These are phyloP conservation scores for Conoideocrella luteorostrata DNA, from an alignment of 2,329 filamentous ascomycete genomes.

Conservation along the genomic window DNA sequence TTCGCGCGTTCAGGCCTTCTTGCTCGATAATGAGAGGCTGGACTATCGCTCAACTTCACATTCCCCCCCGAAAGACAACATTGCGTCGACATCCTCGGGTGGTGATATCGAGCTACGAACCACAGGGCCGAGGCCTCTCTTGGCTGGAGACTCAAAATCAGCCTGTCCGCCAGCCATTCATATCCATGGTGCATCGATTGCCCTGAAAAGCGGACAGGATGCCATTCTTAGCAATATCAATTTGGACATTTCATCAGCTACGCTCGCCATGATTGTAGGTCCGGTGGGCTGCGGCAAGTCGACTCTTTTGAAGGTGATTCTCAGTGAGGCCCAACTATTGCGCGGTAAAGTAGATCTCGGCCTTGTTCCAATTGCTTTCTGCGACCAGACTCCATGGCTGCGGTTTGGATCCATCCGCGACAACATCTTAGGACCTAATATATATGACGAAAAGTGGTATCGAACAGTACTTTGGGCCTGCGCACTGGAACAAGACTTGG, in stretches of 20 bases:
- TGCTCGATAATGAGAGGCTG: constrained; percentile 12
- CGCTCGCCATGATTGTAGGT: constrained; percentile 22
- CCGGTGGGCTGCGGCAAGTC: constrained; percentile 24
- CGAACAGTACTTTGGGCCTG: constrained; percentile 8
- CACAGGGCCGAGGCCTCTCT: neutral
- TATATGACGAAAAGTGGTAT: constrained; percentile 15
- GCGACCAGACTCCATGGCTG: constrained; percentile 23
- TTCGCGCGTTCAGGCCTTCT: constrained; percentile 29
- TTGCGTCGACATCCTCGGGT: neutral
- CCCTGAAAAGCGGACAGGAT: too few species aligned
- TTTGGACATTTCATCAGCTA: neutral
- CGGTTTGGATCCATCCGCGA: constrained; percentile 16
- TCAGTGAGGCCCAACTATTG: constrained; percentile 20
- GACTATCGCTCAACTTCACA: neutral
- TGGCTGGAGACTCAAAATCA: neutral
- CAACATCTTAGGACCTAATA: constrained; percentile 15
- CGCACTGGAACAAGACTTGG: constrained; percentile 17
- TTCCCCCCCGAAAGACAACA: neutral
- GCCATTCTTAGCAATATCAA: constrained; percentile 5
- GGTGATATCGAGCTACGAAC: neutral
- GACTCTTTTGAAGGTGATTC: constrained; percentile 22
- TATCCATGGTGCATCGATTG: too few species aligned
- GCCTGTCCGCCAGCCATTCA: too few species aligned
- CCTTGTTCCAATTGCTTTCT: constrained; percentile 19
- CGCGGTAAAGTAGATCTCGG: constrained; percentile 12